These are phyloP conservation scores for Blastocystis sp. DNA, from an alignment of 352 stramenopile genomes.

Conservation along the genomic window DNA sequence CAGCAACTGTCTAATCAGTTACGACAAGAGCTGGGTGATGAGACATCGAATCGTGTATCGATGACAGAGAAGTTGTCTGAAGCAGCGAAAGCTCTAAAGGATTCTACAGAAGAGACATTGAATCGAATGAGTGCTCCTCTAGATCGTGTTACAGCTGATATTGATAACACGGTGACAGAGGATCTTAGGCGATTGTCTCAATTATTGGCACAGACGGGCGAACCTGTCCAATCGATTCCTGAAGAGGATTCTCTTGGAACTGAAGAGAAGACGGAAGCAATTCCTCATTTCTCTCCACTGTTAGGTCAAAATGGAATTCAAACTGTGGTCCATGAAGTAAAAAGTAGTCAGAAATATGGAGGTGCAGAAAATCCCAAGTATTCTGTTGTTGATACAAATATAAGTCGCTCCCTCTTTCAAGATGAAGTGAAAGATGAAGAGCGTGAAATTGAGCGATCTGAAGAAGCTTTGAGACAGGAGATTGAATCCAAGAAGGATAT, in stretches of 20 bases:
- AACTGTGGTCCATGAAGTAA: constrained; percentile 27
- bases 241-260: neutral
- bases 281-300: constrained; percentile 37
- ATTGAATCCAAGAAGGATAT: neutral
- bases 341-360: constrained; percentile 48
- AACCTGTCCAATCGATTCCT: neutral
- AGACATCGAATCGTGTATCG: neutral
- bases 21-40: neutral
- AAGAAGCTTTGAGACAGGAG: neutral
- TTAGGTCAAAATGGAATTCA: neutral
- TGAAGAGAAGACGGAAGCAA: neutral
- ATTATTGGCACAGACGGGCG: neutral
- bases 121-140: neutral
- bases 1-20: neutral
- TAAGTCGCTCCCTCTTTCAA: neutral
- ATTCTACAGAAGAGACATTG: constrained; percentile 20
- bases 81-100: neutral
- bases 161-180: constrained; percentile 25
- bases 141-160: neutral
- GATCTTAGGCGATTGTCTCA: constrained; percentile 30
- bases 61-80: neutral
- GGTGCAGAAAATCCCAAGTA: neutral
- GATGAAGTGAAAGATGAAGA: neutral
- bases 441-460: neutral
- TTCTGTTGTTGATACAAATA: neutral